Evolutionary conservation across 805 yeast species (phyloP).

Genomic region (Sungouiozyma ichnusensis): DNA sequence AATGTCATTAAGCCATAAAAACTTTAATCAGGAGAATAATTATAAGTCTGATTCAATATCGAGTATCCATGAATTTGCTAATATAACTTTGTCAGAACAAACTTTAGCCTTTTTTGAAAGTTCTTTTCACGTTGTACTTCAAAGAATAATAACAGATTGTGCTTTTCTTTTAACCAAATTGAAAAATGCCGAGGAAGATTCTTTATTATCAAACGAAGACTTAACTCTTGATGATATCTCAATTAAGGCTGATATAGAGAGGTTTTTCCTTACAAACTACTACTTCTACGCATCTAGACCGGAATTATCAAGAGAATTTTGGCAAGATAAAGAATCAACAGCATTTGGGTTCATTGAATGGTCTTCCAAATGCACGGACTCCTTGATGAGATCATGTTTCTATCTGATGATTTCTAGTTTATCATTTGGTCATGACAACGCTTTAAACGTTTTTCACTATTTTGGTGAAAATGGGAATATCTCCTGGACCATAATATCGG

Average conservation of each 20-base stretch:
- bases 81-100: slow-evolving; percentile 18
- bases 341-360: slow-evolving; percentile 76
- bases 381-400: slow-evolving; percentile 73
- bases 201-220: slow-evolving; percentile 46
- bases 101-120: slow-evolving; percentile 29
- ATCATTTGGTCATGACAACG: slow-evolving; percentile 47
- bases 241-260: slow-evolving; percentile 73
- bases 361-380: slow-evolving; percentile 76
- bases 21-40: not conserved
- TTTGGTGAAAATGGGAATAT: slow-evolving; percentile 32
- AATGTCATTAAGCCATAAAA: not conserved
- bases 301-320: slow-evolving; percentile 46
- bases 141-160: slow-evolving; percentile 47
- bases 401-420: slow-evolving; percentile 71
- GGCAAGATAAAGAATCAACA: slow-evolving; percentile 58
- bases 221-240: slow-evolving; percentile 52
- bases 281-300: slow-evolving; percentile 58
- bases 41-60: not conserved
- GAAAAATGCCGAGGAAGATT: slow-evolving; percentile 67
- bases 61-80: slow-evolving; percentile 4
- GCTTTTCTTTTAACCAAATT: slow-evolving; percentile 58
- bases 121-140: slow-evolving; percentile 41
- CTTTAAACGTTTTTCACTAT: slow-evolving; percentile 42
- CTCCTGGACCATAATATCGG: slow-evolving; percentile 47
- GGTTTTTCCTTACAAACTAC: slow-evolving; percentile 69